Evolutionary conservation across 1,139 yeast species (phyloP).

Genomic region (Zygosaccharomyces sapae): DNA sequence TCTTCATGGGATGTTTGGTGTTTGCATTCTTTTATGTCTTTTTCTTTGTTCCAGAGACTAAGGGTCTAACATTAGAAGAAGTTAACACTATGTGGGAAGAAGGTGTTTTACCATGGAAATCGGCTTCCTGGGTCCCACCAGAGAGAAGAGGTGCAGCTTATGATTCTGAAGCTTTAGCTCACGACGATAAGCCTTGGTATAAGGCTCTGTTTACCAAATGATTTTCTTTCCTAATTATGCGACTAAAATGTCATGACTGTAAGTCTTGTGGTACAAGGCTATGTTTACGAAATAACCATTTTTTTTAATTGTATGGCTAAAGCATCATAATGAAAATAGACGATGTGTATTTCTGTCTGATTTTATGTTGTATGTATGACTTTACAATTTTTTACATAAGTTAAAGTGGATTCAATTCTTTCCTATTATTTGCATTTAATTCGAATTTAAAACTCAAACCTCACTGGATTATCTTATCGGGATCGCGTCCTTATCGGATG

Average conservation of each 20-base stretch:
- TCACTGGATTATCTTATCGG: too few species aligned
- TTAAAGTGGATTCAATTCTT: too few species aligned
- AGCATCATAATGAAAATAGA: not conserved
- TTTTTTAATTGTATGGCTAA: too few species aligned
- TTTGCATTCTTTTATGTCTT: slow-evolving; percentile 58
- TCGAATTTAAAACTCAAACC: too few species aligned
- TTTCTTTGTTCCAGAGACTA: slow-evolving; percentile 64
- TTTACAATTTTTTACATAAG: not conserved
- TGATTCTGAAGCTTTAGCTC: slow-evolving; percentile 18
- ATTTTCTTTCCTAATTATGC: not conserved
- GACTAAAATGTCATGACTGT: not conserved
- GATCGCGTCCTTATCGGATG: too few species aligned
- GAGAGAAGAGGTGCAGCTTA: slow-evolving; percentile 34
- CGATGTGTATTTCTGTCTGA: not conserved
- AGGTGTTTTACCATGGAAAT: slow-evolving; percentile 43
- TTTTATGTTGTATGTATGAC: not conserved
- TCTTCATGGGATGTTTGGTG: slow-evolving; percentile 62
- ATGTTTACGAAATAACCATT: too few species aligned
- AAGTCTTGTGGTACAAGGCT: too few species aligned
- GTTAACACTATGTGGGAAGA: slow-evolving; percentile 54
- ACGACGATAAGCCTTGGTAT: slow-evolving; percentile 16
- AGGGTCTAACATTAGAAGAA: slow-evolving; percentile 65
- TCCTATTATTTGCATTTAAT: too few species aligned
- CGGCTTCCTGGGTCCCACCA: slow-evolving; percentile 32
- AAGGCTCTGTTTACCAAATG: not conserved